Evolutionary conservation across 169 alveolate genomes (phyloP), one percentile per base, ranked within the genome.

Genomic region (Eimeria praecox): DNA sequence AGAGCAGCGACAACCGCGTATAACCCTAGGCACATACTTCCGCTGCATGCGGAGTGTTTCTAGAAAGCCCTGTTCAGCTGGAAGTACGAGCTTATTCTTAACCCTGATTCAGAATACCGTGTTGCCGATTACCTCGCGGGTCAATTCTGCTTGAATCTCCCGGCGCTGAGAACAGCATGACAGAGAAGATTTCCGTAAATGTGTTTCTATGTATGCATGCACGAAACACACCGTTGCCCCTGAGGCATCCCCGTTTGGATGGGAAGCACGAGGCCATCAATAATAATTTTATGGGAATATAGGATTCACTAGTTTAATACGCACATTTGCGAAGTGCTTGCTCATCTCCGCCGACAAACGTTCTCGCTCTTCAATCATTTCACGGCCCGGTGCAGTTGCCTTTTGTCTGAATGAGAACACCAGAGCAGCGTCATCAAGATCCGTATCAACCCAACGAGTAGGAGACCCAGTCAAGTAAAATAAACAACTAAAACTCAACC

Each of bases 361-460:
- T 49, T 83, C 94, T 18, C 94, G 27, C 77, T 94, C 94, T 35
- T 94, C 96, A 52, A 94, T 54, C 71, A 94, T 69, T 30, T 94
- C 96, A 46, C 93, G 85, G 33, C 92, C 94, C 2, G 92, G 90
- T 5, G 96, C 96, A 0, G 94, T 85, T 38, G 92, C 90, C 85
- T 73, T 83, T 30, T 83, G 96, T 22, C 94, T 89, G 94, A 0
- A 24, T 62, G 38, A 38, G 38, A 35, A 24, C 59, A 86, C 8
- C 92, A 35, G 8, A 9, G 49, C 90, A 30, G 42, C 30, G 33
- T 20, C 49, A 52, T n/a, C 42, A n/a, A n/a, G n/a, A n/a, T n/a
- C n/a, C n/a, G n/a, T n/a, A n/a, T n/a, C n/a, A 59, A 38, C 14
- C n/a, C 66, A 46, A 46, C 10, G 38, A 16, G 5, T 12, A 66